Percentiles rank a stretch among this genome's conserved stretches.
Evolutionary conservation across 169 alveolate genomes (phyloP).

Genomic region (Plasmodium knowlesi): DNA sequence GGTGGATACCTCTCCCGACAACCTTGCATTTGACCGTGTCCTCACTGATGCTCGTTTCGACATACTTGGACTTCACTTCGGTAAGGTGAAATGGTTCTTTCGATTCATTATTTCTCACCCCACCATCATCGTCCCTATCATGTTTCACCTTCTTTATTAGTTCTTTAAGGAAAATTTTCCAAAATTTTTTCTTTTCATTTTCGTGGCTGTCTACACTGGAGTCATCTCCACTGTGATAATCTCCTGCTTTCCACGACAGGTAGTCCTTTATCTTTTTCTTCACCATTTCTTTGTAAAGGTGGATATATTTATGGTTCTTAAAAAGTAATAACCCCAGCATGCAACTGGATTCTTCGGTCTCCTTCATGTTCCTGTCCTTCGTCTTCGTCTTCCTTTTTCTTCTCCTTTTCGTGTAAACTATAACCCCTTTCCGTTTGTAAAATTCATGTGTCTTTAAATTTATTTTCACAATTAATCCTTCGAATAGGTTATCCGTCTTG

Average conservation of each 20-base stretch:
- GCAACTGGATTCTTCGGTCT: neutral
- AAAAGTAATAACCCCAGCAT: constrained; percentile 38
- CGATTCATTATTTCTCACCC: neutral
- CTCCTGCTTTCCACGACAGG: neutral
- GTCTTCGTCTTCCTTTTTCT: neutral
- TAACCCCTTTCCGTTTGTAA: constrained; percentile 38
- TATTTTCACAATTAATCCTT: constrained; percentile 63
- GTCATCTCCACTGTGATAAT: neutral
- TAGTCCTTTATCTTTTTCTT: constrained; percentile 18
- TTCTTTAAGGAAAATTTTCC: neutral
- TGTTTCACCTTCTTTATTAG: neutral
- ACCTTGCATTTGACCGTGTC: constrained; percentile 36
- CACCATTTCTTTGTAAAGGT: constrained; percentile 16
- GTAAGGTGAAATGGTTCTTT: constrained; percentile 2
- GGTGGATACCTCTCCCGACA: constrained; percentile 8
- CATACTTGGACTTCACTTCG: constrained; percentile 33
- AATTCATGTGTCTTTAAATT: constrained; percentile 48
- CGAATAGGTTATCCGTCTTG: constrained; percentile 19
- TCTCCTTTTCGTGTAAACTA: neutral
- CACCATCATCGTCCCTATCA: neutral
- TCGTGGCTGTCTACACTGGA: neutral
- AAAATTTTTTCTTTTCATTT: neutral
- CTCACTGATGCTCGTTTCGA: constrained; percentile 46
- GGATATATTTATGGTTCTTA: constrained; percentile 8
- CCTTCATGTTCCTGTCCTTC: neutral